Percentiles rank a stretch among this genome's conserved stretches.
phyloP scores from a whole-genome alignment of 805 yeast genomes.

The Yamadazyma philogaea region DNA sequence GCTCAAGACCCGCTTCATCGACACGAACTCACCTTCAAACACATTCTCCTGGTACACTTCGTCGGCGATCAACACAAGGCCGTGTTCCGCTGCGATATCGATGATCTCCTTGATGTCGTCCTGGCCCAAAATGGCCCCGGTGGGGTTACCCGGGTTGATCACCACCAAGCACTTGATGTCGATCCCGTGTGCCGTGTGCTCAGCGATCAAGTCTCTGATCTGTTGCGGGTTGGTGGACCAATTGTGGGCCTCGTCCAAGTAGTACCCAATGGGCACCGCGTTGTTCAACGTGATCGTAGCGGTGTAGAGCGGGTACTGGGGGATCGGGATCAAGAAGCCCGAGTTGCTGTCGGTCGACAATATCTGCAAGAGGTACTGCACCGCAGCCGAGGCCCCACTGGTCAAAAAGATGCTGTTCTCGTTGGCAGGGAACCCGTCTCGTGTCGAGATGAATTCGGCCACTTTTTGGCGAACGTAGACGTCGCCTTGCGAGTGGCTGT shows the following conservation, averaged over 20 bases:
- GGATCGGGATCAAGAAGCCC: slow-evolving; percentile 90
- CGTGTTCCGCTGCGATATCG: slow-evolving; percentile 77
- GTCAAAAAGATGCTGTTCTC: slow-evolving; percentile 80
- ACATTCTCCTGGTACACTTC: slow-evolving; percentile 97
- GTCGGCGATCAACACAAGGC: slow-evolving; percentile 88
- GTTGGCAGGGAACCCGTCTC: slow-evolving; percentile 62
- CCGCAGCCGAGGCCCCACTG: slow-evolving; percentile 94
- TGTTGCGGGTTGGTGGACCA: slow-evolving; percentile 82
- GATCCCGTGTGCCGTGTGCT: slow-evolving; percentile 50
- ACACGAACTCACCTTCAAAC: slow-evolving; percentile 75
- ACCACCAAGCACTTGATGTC: slow-evolving; percentile 79
- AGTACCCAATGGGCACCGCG: slow-evolving; percentile 83
- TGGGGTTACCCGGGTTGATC: slow-evolving; percentile 98
- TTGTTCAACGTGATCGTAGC: slow-evolving; percentile 87
- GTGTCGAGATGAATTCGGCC: slow-evolving; percentile 70
- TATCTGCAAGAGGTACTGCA: slow-evolving; percentile 70
- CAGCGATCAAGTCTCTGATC: slow-evolving; percentile 52
- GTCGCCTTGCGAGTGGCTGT: slow-evolving; percentile 91
- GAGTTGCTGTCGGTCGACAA: slow-evolving; percentile 64
- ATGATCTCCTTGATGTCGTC: slow-evolving; percentile 70
- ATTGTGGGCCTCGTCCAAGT: slow-evolving; percentile 69
- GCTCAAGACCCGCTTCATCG: slow-evolving; percentile 77
- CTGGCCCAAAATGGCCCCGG: slow-evolving; percentile 76
- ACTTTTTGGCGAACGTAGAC: slow-evolving; percentile 67
- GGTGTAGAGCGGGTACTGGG: slow-evolving; percentile 95